phyloP scores from a whole-genome alignment of 805 yeast genomes.

The Candida odintsovae region DNA sequence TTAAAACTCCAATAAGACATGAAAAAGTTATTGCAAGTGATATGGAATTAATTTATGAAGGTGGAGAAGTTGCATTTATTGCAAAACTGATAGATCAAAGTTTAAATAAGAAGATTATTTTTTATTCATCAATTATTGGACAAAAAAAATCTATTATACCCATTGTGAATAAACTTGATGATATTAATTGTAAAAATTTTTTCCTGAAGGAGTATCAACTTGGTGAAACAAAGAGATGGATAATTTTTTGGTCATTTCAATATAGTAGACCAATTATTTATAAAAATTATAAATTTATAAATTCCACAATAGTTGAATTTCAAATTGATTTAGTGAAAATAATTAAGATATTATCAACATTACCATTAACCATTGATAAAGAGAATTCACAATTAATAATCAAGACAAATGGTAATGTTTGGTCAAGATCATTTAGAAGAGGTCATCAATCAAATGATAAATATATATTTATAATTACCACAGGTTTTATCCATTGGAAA shows the following conservation, averaged over 20 bases:
- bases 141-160: slow-evolving; percentile 15
- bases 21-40: slow-evolving; percentile 27
- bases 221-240: slow-evolving; percentile 22
- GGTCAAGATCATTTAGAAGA: slow-evolving; percentile 22
- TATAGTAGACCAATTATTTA: slow-evolving; percentile 9
- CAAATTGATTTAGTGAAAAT: slow-evolving; percentile 9
- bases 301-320: slow-evolving; percentile 11
- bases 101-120: slow-evolving; percentile 15
- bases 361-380: background rate
- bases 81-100: slow-evolving; percentile 30
- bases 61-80: slow-evolving; percentile 43
- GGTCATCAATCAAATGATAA: slow-evolving; percentile 1
- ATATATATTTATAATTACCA: slow-evolving; percentile 9
- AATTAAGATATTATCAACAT: background rate
- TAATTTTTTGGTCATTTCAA: slow-evolving; percentile 22
- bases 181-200: slow-evolving; percentile 8
- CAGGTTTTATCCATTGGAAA: slow-evolving; percentile 11
- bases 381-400: background rate
- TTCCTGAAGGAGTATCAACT: slow-evolving; percentile 15
- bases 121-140: slow-evolving; percentile 39
- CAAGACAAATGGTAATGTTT: slow-evolving; percentile 15
- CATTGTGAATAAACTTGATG: slow-evolving; percentile 5
- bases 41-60: slow-evolving; percentile 35
- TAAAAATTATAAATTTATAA: slow-evolving; percentile 2
- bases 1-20: slow-evolving; percentile 21